A percentile compares a stretch with the other conserved stretches of the same genome.
These are phyloP conservation scores for Euphorbia pulcherrima DNA, from an alignment of 345 rosid genomes.

Conservation along the genomic window DNA sequence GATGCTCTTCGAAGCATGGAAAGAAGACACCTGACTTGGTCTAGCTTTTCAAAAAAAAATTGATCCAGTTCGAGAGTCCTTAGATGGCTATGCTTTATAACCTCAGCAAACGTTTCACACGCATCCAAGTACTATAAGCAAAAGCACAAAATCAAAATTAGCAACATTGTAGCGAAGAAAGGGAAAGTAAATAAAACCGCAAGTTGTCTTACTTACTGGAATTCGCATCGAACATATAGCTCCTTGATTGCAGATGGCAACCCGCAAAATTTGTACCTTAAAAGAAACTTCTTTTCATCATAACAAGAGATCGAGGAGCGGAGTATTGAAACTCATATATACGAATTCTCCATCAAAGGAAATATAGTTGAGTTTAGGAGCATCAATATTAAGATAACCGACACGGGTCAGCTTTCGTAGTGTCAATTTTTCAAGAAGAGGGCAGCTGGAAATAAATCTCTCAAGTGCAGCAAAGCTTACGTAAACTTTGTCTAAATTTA, in stretches of 20 bases:
- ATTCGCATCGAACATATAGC: constrained; percentile 13
- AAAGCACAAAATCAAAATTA: neutral
- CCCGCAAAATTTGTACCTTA: constrained; percentile 9
- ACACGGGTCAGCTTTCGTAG: constrained; percentile 1
- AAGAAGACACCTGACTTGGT: neutral
- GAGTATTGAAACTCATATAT: constrained; percentile 8
- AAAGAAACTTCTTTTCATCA: constrained; percentile 5
- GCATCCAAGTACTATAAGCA: constrained; percentile 16
- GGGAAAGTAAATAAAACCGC: neutral
- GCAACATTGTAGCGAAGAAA: neutral
- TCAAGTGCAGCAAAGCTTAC: constrained; percentile 1
- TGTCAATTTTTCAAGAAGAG: constrained; percentile 5
- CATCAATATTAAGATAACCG: constrained; percentile 9
- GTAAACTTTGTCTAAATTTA: constrained; percentile 7
- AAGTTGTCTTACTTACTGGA: constrained; percentile 6
- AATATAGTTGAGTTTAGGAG: constrained; percentile 1
- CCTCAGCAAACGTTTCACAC: neutral
- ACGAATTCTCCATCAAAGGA: constrained; percentile 13
- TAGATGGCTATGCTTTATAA: constrained; percentile 4
- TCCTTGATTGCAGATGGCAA: constrained; percentile 14
- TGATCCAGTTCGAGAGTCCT: neutral
- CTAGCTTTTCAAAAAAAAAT: constrained; percentile 15
- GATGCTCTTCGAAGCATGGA: neutral
- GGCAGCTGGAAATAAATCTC: constrained; percentile 10
- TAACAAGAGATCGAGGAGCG: neutral